Percentiles rank a stretch among this genome's conserved stretches.
Conservation (phyloP, 2,329 filamentous ascomycete species). For the Escovopsis sp. region DNA sequence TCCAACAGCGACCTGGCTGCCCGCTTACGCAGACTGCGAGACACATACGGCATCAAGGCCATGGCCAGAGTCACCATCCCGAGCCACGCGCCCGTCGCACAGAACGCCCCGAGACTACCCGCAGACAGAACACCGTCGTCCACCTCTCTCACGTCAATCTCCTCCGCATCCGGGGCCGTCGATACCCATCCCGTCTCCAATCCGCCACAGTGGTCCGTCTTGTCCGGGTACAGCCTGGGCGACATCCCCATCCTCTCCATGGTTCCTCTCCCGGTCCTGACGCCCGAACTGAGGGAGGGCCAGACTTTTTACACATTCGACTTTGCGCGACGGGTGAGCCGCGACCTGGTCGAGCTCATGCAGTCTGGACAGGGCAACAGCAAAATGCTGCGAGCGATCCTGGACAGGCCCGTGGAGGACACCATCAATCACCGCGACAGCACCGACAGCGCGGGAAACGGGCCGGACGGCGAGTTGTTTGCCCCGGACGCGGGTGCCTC, state of each 20-base stretch:
- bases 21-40: constrained; percentile 16
- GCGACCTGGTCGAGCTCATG: constrained; percentile 15
- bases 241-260: constrained; percentile 17
- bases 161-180: background rate
- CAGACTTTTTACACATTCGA: constrained; percentile 18
- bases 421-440: background rate
- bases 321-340: constrained; percentile 15
- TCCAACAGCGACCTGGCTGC: constrained; percentile 19
- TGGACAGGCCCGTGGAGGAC: constrained; percentile 2
- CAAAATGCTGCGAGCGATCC: constrained; percentile 6
- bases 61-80: constrained; percentile 6
- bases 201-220: constrained; percentile 10
- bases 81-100: constrained; percentile 5
- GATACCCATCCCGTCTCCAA: constrained; percentile 2
- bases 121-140: constrained; percentile 6
- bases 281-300: constrained; percentile 18
- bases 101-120: constrained; percentile 6
- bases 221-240: constrained; percentile 18
- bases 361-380: constrained; percentile 6
- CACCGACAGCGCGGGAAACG: constrained; percentile 1
- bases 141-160: constrained; percentile 5
- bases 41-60: constrained; percentile 9
- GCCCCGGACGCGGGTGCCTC: background rate
- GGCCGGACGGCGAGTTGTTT: background rate
- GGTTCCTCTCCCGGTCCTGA: constrained; percentile 17